A percentile compares a stretch with the other conserved stretches of the same genome.
phyloP scores from a whole-genome alignment of 2,329 filamentous ascomycete species.

The Davidsoniella virescens region DNA sequence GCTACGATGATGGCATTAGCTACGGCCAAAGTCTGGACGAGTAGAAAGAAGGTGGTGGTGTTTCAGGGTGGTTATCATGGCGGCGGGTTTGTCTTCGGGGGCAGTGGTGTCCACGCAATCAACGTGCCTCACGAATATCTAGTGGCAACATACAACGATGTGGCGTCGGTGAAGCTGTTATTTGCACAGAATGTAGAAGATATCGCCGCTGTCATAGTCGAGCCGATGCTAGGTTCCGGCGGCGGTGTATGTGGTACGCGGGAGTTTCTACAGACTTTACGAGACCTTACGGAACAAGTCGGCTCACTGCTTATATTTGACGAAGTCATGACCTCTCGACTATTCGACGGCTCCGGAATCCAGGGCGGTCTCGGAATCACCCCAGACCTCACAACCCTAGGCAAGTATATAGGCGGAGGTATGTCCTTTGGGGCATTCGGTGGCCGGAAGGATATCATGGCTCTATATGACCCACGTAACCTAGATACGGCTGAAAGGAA shows the following conservation, averaged over 20 bases:
- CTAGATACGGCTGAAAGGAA: conserved; percentile 13
- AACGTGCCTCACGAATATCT: conserved; percentile 40
- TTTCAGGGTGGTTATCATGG: conserved; percentile 30
- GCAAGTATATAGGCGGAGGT: conserved; percentile 52
- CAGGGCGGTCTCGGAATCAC: conserved; percentile 26
- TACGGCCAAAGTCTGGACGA: conserved; percentile 31
- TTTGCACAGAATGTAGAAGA: conserved; percentile 20
- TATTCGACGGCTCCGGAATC: conserved; percentile 32
- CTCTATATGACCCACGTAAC: conserved; percentile 34
- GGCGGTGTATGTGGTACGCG: conserved; percentile 35
- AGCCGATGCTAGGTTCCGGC: conserved; percentile 48
- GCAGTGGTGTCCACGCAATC: conserved; percentile 19
- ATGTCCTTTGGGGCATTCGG: conserved; percentile 53
- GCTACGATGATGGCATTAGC: conserved; percentile 44
- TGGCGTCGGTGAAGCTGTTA: conserved; percentile 27
- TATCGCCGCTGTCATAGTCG: conserved; percentile 48
- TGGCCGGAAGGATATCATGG: conserved; percentile 42
- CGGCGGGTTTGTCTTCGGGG: conserved; percentile 12
- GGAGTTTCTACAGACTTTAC: conserved; percentile 37
- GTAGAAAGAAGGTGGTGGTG: conserved; percentile 31
- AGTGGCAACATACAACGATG: conserved; percentile 45
- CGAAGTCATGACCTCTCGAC: conserved; percentile 53
- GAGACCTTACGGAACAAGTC: conserved; percentile 21
- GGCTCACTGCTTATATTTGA: conserved; percentile 50
- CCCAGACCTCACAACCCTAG: conserved; percentile 47